Percentiles rank a stretch among this genome's conserved stretches.
phyloP scores from a whole-genome alignment of 495 filamentous ascomycete genomes.

The Letharia lupina region DNA sequence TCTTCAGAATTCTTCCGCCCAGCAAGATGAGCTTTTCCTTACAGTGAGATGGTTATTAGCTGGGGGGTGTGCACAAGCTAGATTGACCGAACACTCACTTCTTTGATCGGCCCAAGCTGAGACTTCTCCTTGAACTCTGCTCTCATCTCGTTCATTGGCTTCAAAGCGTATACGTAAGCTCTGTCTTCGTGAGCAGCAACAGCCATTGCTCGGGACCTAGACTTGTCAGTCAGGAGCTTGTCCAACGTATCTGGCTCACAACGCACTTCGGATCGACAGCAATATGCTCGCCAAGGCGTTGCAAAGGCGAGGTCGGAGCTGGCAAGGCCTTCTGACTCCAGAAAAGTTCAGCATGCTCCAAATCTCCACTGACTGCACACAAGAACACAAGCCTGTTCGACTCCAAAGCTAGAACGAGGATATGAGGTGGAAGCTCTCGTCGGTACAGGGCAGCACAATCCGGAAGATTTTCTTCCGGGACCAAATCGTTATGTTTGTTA shows the following conservation, averaged over 20 bases:
- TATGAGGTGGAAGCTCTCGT: constrained; percentile 57
- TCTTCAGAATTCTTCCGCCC: constrained; percentile 68
- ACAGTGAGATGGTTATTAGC: neutral
- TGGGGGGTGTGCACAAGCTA: neutral
- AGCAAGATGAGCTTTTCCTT: constrained; percentile 51
- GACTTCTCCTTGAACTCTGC: constrained; percentile 16
- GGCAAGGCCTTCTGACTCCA: constrained; percentile 51
- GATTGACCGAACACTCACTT: constrained; percentile 18
- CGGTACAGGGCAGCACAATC: neutral
- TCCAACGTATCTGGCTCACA: neutral
- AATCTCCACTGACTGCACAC: constrained; percentile 42
- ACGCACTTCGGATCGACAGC: constrained; percentile 69
- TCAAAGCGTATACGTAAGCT: constrained; percentile 55
- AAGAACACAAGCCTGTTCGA: constrained; percentile 64
- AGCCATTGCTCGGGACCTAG: constrained; percentile 56
- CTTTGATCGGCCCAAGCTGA: constrained; percentile 23
- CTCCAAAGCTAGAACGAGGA: constrained; percentile 64
- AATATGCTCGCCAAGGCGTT: constrained; percentile 64
- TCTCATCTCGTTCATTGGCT: constrained; percentile 41
- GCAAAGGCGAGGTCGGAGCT: constrained; percentile 43
- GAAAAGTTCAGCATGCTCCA: constrained; percentile 48
- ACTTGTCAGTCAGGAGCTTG: constrained; percentile 17
- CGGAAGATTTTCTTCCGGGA: neutral
- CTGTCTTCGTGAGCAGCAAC: constrained; percentile 51
- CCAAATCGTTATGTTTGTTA: neutral